Evolutionary conservation across 2,329 filamentous ascomycete genomes (phyloP).

Genomic region (Pezicula radicicola): DNA sequence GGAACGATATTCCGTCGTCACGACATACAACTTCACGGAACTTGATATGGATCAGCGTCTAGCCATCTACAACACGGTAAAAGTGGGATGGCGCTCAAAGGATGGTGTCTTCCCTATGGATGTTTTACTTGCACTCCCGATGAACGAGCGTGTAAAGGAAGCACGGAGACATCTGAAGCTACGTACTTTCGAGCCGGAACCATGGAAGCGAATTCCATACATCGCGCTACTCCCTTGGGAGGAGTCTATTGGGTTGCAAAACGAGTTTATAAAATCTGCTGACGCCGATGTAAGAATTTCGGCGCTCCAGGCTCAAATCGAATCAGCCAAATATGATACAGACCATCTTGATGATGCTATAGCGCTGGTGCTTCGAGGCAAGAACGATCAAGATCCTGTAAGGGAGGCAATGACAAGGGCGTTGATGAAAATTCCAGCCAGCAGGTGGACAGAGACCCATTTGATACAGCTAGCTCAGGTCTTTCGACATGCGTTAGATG

Average conservation of each 20-base stretch:
- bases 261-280: constrained; percentile 5
- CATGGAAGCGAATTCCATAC: constrained; percentile 5
- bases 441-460: constrained; percentile 5
- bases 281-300: constrained; percentile 4
- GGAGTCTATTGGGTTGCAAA: constrained; percentile 9
- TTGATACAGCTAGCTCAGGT: constrained; percentile 3
- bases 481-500: not conserved
- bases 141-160: constrained; percentile 2
- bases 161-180: constrained; percentile 9
- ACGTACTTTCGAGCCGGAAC: constrained; percentile 2
- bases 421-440: constrained; percentile 1
- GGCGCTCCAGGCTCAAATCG: constrained; percentile 5
- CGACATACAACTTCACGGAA: constrained; percentile 42
- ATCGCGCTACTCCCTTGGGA: constrained; percentile 10
- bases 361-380: constrained; percentile 4
- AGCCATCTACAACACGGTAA: not conserved
- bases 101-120: not conserved
- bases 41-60: constrained; percentile 43
- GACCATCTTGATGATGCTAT: constrained; percentile 7
- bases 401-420: constrained; percentile 1
- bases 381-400: constrained; percentile 13
- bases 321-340: constrained; percentile 6
- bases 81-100: constrained; percentile 3
- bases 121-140: constrained; percentile 1
- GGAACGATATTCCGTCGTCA: constrained; percentile 33